Evolutionary conservation across 306 rosid species (phyloP), one percentile per base, ranked within the genome.

Genomic region (Benincasa hispida): DNA sequence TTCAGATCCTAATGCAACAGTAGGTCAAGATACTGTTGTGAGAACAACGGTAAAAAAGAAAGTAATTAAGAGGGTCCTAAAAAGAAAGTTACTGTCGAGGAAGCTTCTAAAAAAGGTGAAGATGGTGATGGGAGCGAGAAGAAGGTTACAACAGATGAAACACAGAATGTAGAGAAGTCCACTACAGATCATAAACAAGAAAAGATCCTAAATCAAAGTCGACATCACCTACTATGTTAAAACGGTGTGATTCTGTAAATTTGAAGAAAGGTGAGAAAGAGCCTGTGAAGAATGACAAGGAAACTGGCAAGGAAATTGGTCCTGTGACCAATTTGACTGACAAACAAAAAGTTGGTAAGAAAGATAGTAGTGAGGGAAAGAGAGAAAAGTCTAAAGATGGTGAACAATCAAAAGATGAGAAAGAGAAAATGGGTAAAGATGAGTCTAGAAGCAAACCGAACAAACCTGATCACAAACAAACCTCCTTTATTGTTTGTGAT

Each of bases 1-100:
- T 77, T 66, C 83, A 28, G 93, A 90, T 78, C 48, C 87, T 28
- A 67, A 77, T 24, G 83, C 75, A 82, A 70, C 82, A 68, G 86
- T 51, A 48, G 78, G 35, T 34, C 79, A 78, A 74, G 88, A 75
- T 80, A 53, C 85, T 56, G 19, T 82, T 75, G 85, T 28, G 18
- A 94, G 92, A 84, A 81, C 88, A 72, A 76, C 77, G 27, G 90
- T 87, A 28, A 91, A 87, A 89, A 93, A 82, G 89, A 94, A 94
- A 87, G 77, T 94, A 18, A 92, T 94, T 77, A 94, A 87, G 83
- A 90, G 94, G 81, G 88, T 94, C 88, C 95, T 25, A 94, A 92
- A 78, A 89, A 78, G 80, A 94, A 94, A 80, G 91, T 84, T 11
- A 66, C 87, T 81, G 83, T 35, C 37, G 54, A 86, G 70, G 86